phyloP scores from a whole-genome alignment of 2,329 filamentous ascomycete species.

The Pyrenophora graminea region DNA sequence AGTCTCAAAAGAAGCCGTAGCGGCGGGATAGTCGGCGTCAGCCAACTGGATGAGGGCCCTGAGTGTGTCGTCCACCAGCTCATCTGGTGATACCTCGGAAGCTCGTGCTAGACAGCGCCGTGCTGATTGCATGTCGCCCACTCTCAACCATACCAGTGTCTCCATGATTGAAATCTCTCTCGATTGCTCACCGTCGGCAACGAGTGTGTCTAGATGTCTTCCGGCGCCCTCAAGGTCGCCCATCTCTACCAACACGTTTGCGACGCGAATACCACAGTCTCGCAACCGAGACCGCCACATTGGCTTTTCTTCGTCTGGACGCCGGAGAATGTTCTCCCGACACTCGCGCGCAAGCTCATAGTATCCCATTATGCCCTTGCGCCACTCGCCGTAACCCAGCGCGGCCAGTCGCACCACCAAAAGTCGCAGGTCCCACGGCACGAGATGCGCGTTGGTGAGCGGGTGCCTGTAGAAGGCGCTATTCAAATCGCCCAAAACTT shows the following conservation, averaged over 20 bases:
- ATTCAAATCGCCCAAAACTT: conserved; percentile 64
- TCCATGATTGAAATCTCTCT: conserved; percentile 47
- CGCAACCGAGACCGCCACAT: conserved; percentile 73
- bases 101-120: conserved; percentile 55
- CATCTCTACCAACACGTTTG: conserved; percentile 77
- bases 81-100: conserved; percentile 28
- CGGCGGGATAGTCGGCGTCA: conserved; percentile 71
- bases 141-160: conserved; percentile 73
- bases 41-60: conserved; percentile 76
- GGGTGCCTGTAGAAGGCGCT: conserved; percentile 57
- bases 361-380: conserved; percentile 84
- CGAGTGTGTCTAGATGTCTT: conserved; percentile 69
- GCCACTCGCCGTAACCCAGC: conserved; percentile 80
- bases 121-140: conserved; percentile 76
- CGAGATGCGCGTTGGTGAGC: conserved; percentile 59
- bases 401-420: conserved; percentile 83
- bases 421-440: conserved; percentile 86
- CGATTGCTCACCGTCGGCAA: conserved; percentile 5
- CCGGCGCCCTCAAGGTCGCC: conserved; percentile 81
- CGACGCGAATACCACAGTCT: conserved; percentile 71
- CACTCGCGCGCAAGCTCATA: conserved; percentile 86
- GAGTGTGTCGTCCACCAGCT: conserved; percentile 53
- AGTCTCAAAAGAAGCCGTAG: conserved; percentile 64
- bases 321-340: conserved; percentile 58
- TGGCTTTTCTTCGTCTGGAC: conserved; percentile 57